These are phyloP conservation scores for Saccharomyces hybrid DNA, from an alignment of 1,139 yeast genomes.

Conservation along the genomic window DNA sequence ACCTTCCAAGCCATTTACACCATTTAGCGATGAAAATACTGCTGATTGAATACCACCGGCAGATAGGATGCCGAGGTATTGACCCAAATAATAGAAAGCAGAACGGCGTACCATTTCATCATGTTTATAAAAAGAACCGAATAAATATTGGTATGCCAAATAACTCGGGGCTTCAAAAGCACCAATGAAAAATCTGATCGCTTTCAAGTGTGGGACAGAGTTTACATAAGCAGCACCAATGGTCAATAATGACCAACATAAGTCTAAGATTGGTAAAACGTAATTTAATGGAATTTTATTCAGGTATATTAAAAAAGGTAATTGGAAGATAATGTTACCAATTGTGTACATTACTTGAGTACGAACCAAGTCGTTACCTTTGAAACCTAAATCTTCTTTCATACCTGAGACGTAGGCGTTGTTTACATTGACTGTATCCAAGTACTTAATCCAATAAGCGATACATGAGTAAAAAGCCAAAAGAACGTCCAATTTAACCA, in stretches of 20 bases:
- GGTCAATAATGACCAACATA: slow-evolving; percentile 62
- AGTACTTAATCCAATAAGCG: slow-evolving; percentile 59
- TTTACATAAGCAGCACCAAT: slow-evolving; percentile 44
- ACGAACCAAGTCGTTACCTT: slow-evolving; percentile 54
- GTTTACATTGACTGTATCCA: slow-evolving; percentile 50
- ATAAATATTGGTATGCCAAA: slow-evolving; percentile 51
- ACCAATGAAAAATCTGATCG: slow-evolving; percentile 52
- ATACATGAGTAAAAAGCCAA: slow-evolving; percentile 50
- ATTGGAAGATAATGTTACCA: slow-evolving; percentile 53
- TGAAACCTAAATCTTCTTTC: slow-evolving; percentile 34
- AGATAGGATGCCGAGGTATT: slow-evolving; percentile 52
- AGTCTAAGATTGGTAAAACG: slow-evolving; percentile 48
- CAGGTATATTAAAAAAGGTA: slow-evolving; percentile 36
- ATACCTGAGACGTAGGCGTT: slow-evolving; percentile 57
- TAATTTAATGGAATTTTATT: slow-evolving; percentile 45
- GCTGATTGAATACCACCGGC: slow-evolving; percentile 62
- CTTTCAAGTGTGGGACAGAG: slow-evolving; percentile 45
- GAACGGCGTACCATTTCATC: slow-evolving; percentile 55
- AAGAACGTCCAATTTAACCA: slow-evolving; percentile 51
- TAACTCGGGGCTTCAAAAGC: slow-evolving; percentile 60
- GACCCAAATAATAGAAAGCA: slow-evolving; percentile 54
- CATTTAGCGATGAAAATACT: slow-evolving; percentile 42
- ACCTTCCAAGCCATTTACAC: slow-evolving; percentile 44
- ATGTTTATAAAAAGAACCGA: slow-evolving; percentile 56
- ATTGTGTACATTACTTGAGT: slow-evolving; percentile 51